These are phyloP conservation scores for Calonectria pauciramosa DNA, from an alignment of 2,329 filamentous ascomycete species.

Conservation along the genomic window DNA sequence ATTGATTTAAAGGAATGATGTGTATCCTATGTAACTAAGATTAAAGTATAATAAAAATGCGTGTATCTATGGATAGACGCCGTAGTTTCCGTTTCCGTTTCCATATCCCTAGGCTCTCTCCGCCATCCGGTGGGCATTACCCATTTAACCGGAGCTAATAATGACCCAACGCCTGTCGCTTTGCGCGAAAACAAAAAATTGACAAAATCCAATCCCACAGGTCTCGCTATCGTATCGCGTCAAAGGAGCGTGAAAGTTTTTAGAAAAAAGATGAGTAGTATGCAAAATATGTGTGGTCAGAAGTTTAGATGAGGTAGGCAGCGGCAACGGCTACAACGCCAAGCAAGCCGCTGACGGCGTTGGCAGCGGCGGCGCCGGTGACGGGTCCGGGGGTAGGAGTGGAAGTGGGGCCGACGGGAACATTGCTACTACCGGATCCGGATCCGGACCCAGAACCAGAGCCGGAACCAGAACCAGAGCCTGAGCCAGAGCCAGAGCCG, in stretches of 20 bases:
- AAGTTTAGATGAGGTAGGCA: constrained; percentile 57
- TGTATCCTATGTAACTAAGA: constrained; percentile 17
- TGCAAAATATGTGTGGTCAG: constrained; percentile 3
- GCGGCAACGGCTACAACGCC: constrained; percentile 56
- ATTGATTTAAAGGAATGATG: constrained; percentile 17
- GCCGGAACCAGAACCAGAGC: neutral
- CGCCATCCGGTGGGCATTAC: neutral
- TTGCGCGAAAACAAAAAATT: constrained; percentile 1
- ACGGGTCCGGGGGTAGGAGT: constrained; percentile 34
- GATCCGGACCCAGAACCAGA: neutral
- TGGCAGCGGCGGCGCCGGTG: constrained; percentile 48
- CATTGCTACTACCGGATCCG: constrained; percentile 30
- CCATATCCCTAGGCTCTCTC: neutral
- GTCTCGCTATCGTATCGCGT: constrained; percentile 20
- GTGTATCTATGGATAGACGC: constrained; percentile 22
- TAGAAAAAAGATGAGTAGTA: neutral
- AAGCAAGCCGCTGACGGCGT: constrained; percentile 51
- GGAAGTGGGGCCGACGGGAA: constrained; percentile 32
- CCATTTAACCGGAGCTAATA: constrained; percentile 12
- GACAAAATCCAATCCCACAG: constrained; percentile 14
- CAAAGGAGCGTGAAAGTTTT: constrained; percentile 16
- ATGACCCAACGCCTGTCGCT: constrained; percentile 25
- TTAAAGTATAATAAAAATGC: constrained; percentile 22
- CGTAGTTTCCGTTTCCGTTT: constrained; percentile 13
- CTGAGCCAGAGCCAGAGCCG: neutral